Evolutionary conservation across 495 filamentous ascomycete genomes (phyloP).

Genomic region (Trichoderma virens): DNA sequence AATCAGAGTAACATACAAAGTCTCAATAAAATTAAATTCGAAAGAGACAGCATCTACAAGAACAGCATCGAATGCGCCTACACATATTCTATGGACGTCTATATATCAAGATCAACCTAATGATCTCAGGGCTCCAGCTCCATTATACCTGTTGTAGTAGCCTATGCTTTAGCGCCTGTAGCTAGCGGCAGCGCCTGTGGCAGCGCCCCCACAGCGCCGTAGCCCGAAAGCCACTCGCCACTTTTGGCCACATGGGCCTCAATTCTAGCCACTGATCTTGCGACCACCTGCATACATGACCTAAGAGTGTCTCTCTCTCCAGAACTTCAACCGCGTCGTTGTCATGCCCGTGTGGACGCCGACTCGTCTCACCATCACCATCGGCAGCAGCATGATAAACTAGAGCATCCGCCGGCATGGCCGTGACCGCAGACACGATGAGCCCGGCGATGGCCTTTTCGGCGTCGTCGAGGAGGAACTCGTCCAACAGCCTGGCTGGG

Average conservation of each 20-base stretch:
- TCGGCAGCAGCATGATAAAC: neutral
- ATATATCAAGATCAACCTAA: too few relatives aligned
- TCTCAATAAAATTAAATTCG: too few relatives aligned
- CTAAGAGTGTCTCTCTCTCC: neutral
- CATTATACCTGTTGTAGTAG: too few relatives aligned
- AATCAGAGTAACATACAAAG: too few relatives aligned
- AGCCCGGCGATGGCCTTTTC: neutral
- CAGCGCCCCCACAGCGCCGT: slow-evolving; percentile 1
- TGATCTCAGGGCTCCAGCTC: too few relatives aligned
- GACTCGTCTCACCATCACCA: neutral
- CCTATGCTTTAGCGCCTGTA: neutral
- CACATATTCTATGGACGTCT: too few relatives aligned
- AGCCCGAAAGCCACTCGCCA: neutral
- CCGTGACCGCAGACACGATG: neutral
- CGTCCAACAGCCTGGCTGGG: neutral
- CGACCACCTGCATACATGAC: too few relatives aligned
- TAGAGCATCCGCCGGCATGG: neutral
- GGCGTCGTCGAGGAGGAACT: neutral
- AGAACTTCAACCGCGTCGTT: neutral
- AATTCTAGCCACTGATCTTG: too few relatives aligned
- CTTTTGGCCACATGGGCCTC: neutral
- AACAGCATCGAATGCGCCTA: too few relatives aligned
- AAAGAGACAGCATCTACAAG: too few relatives aligned
- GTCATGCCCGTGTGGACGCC: neutral
- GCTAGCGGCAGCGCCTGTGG: neutral